phyloP scores from a whole-genome alignment of 164 flowering plant species.

The Aristolochia fimbriata region DNA sequence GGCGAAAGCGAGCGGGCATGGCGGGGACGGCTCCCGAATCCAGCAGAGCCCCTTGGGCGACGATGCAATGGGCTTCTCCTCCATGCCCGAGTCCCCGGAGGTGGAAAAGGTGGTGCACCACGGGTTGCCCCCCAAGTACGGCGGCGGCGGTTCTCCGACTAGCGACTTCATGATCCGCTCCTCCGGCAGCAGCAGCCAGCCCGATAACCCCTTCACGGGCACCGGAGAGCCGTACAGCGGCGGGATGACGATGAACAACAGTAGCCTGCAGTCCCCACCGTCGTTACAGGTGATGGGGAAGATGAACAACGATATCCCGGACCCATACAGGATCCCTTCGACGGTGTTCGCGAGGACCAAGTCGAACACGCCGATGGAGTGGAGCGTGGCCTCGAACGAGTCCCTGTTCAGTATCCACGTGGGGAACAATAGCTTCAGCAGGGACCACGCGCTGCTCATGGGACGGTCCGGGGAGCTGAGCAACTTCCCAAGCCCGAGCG shows the following conservation, averaged over 20 bases:
- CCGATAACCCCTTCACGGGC: background rate
- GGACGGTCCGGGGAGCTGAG: constrained; percentile 27
- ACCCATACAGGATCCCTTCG: constrained; percentile 57
- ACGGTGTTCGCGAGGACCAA: constrained; percentile 43
- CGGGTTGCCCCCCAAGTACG: background rate
- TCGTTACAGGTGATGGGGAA: constrained; percentile 52
- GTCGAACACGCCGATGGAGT: constrained; percentile 38
- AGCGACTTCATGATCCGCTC: too few species aligned
- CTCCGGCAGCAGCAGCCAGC: background rate
- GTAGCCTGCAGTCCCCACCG: constrained; percentile 28
- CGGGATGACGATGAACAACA: too few species aligned
- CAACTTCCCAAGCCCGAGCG: background rate
- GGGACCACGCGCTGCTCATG: constrained; percentile 29
- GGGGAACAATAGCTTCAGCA: constrained; percentile 56
- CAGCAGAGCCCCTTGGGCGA: too few species aligned
- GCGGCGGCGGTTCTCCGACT: background rate
- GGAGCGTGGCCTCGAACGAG: constrained; percentile 90
- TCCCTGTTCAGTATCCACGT: constrained; percentile 73
- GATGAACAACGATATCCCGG: constrained; percentile 25
- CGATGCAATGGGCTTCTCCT: too few species aligned
- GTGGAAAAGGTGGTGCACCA: background rate
- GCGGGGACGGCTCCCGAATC: too few species aligned
- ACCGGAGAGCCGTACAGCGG: too few species aligned
- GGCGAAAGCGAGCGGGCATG: background rate
- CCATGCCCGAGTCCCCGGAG: too few species aligned